Percentiles rank a stretch among this genome's conserved stretches.
These are phyloP conservation scores for Ganoderma resinaceum DNA, from an alignment of 1,284 basidiomycete species.

Conservation along the genomic window DNA sequence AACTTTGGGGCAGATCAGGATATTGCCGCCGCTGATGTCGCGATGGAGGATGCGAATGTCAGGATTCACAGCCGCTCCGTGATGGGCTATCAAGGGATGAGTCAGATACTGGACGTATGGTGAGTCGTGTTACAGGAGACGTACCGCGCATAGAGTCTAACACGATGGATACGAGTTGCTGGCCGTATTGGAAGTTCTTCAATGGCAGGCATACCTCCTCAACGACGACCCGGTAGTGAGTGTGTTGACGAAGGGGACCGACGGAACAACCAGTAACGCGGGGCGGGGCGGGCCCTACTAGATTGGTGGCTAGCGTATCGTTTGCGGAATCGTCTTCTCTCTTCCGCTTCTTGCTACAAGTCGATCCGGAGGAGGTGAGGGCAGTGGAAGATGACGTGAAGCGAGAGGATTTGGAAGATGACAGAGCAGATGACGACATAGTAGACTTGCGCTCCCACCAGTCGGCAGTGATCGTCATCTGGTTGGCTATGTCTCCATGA, in stretches of 20 bases:
- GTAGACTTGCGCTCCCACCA: neutral
- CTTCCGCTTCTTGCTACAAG: neutral
- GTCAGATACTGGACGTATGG: neutral
- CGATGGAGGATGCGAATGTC: constrained; percentile 5
- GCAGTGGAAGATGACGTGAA: neutral
- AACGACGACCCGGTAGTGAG: constrained; percentile 22
- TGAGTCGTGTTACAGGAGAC: neutral
- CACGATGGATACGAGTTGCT: constrained; percentile 12
- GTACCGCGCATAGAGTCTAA: constrained; percentile 19
- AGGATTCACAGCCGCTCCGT: neutral
- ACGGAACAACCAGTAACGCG: neutral
- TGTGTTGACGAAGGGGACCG: neutral
- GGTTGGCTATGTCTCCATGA: constrained; percentile 10
- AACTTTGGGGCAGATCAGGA: constrained; percentile 8
- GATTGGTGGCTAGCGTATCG: neutral
- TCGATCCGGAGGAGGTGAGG: neutral
- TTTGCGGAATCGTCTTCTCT: neutral
- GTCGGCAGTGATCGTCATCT: constrained; percentile 1
- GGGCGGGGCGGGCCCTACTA: neutral
- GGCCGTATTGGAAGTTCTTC: constrained; percentile 6
- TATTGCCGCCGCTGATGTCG: constrained; percentile 15
- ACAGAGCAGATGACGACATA: neutral
- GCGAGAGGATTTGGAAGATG: too few relatives aligned
- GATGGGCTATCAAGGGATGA: neutral
- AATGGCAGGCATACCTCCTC: constrained; percentile 18